These are phyloP conservation scores for Eremochloa ophiuroides DNA, from an alignment of 176 grass and related monocot genomes.

Conservation along the genomic window DNA sequence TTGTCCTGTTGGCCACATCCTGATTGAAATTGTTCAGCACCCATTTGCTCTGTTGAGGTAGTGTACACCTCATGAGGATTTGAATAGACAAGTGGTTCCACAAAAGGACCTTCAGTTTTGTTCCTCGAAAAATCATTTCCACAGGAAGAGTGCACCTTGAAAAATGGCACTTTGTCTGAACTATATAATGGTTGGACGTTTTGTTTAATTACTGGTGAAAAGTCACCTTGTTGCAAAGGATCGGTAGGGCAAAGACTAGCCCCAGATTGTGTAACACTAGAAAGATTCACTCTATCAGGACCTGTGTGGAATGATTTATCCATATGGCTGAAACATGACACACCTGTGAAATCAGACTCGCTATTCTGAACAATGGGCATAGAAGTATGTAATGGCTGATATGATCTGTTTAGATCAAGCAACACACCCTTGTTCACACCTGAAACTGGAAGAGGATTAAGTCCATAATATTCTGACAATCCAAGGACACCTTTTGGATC, in stretches of 20 bases:
- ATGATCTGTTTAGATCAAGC: conserved; percentile 19
- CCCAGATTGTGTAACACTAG: conserved; percentile 24
- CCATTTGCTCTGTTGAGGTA: conserved; percentile 1
- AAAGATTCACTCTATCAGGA: conserved; percentile 31
- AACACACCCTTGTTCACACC: conserved; percentile 31
- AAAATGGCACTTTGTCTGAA: conserved; percentile 25
- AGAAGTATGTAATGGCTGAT: conserved; percentile 24
- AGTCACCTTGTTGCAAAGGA: conserved; percentile 11
- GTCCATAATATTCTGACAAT: conserved; percentile 36
- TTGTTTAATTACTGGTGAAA: conserved; percentile 32
- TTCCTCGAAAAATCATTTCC: conserved; percentile 10
- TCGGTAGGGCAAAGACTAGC: conserved; percentile 4
- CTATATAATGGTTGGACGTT: conserved; percentile 25
- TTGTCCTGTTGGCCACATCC: conserved; percentile 9
- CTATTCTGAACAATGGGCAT: conserved; percentile 42
- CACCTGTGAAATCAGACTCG: conserved; percentile 19
- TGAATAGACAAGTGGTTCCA: conserved; percentile 2
- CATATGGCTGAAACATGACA: conserved; percentile 22
- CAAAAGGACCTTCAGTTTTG: conserved; percentile 18
- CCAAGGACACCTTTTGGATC: conserved; percentile 3
- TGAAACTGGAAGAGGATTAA: conserved; percentile 23
- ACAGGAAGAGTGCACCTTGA: conserved; percentile 12
- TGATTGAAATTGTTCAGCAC: conserved; percentile 5
- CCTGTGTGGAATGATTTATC: conserved; percentile 34
- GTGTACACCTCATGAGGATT: conserved; percentile 14